These are phyloP conservation scores for Nelumbo lutea DNA, from an alignment of 164 flowering plant species.

Conservation along the genomic window DNA sequence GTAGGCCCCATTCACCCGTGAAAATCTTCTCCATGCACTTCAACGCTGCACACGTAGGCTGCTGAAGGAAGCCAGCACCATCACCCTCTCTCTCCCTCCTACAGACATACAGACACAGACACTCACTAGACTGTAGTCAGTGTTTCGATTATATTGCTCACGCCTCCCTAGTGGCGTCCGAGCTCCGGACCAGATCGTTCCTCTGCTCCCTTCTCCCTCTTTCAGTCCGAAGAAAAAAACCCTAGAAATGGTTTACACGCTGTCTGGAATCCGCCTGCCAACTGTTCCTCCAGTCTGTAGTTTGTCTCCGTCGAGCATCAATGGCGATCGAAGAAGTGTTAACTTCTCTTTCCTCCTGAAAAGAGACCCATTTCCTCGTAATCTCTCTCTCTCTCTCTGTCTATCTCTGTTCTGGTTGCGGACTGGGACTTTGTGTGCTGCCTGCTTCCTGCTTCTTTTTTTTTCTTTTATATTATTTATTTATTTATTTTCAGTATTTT, in stretches of 20 bases:
- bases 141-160: too few relatives aligned
- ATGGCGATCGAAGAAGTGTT: conserved; percentile 15
- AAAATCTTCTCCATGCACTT: conserved; percentile 3
- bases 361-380: conserved; percentile 14
- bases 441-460: too few relatives aligned
- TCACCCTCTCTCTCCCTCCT: neutral
- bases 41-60: conserved; percentile 4
- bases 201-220: neutral
- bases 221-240: neutral
- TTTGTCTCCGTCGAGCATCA: conserved; percentile 16
- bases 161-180: too few relatives aligned
- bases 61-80: neutral
- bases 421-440: neutral
- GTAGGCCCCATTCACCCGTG: conserved; percentile 1
- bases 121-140: too few relatives aligned
- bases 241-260: conserved; percentile 29
- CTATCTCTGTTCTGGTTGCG: neutral
- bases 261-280: conserved; percentile 26
- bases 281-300: conserved; percentile 10
- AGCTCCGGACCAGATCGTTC: neutral
- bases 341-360: conserved; percentile 11
- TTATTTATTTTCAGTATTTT: too few relatives aligned
- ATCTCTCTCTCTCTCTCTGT: neutral
- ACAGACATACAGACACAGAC: too few relatives aligned
- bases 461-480: too few relatives aligned